Base-by-base conservation (phyloP, 140 eudicot species). In the Erigeron philadelphicus region DNA sequence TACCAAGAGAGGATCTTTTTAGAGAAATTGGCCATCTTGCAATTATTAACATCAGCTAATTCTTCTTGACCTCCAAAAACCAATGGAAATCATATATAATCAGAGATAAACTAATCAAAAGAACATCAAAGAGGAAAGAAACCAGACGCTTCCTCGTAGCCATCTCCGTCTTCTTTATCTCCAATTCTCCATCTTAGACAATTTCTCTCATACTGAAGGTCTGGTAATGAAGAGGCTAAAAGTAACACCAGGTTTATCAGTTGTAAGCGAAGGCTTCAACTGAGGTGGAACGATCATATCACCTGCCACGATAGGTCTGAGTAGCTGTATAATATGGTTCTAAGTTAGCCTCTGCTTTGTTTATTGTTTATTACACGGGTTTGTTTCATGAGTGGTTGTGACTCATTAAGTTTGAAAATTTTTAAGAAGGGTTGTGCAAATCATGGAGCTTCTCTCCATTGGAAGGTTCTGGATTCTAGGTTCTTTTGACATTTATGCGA, bases 361-460 rank as follows among this genome's bases (percentile, higher is more conserved):
- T 62, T 62, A 42, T 41, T 15, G 50, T 41, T 8, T 43, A 43
- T 41, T 17, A 65, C 42, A 45, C 19, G 70, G 57, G 16, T 18
- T 43, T 65, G 44, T 66, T 66, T 48, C 60, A 25, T 19, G 19
- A 21, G 59, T 23, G 46, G 25, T 66, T 19, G 58, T n/a, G 8
- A 48, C 49, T 66, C 21, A 66, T 15, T 47, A 13, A 4, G 57
- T 48, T 48, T 12, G 43, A 60, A 9, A 48, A 1, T 18, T 21
- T 48, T 48, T 9, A 8, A 0, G 48, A 47, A 1, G 71, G 18
- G 31, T 13, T 12, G 7, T 11, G 71, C 58, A 46, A 5, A 66
- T 11, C 43, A 47, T 18, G 70, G 10, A 46, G 11, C 56, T 6
- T 44, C 46, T 23, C 35, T 25, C 35, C 35, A 1, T 25, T 25